phyloP scores from a whole-genome alignment of 73 alveolate species.

The Paramecium caudatum region DNA sequence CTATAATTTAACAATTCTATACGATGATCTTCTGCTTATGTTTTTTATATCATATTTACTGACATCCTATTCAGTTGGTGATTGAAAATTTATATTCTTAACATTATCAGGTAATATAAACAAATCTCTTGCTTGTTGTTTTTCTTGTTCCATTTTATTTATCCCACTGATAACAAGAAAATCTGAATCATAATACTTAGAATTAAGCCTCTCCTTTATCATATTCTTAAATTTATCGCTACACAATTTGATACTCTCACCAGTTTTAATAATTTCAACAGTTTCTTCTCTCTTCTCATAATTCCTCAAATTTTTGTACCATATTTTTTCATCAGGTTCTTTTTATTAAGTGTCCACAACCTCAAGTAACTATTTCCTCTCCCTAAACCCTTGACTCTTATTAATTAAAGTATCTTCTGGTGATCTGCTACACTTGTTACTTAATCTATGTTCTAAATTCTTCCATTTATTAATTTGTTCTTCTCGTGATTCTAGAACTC shows the following conservation, averaged over 20 bases:
- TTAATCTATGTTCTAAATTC: neutral
- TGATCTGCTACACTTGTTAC: neutral
- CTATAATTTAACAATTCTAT: conserved; percentile 28
- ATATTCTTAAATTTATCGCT: conserved; percentile 7
- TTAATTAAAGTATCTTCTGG: neutral
- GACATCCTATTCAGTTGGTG: neutral
- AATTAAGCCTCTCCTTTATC: neutral
- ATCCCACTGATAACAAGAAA: neutral
- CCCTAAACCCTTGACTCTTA: conserved; percentile 1
- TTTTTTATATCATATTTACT: neutral
- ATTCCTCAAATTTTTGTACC: conserved; percentile 15
- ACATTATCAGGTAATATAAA: neutral
- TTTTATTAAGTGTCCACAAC: neutral
- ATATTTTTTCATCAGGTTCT: neutral
- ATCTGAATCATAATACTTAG: neutral
- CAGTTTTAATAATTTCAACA: conserved; percentile 1
- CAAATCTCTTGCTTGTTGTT: neutral
- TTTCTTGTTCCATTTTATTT: neutral
- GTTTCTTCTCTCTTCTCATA: neutral
- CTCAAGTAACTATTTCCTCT: neutral
- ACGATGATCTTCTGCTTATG: conserved; percentile 1
- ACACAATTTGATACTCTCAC: neutral
- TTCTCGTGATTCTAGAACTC: neutral
- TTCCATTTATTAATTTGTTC: neutral
- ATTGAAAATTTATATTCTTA: too few relatives aligned